Evolutionary conservation across 2,329 filamentous ascomycete species (phyloP).

Genomic region (Aspergillus amoenus): DNA sequence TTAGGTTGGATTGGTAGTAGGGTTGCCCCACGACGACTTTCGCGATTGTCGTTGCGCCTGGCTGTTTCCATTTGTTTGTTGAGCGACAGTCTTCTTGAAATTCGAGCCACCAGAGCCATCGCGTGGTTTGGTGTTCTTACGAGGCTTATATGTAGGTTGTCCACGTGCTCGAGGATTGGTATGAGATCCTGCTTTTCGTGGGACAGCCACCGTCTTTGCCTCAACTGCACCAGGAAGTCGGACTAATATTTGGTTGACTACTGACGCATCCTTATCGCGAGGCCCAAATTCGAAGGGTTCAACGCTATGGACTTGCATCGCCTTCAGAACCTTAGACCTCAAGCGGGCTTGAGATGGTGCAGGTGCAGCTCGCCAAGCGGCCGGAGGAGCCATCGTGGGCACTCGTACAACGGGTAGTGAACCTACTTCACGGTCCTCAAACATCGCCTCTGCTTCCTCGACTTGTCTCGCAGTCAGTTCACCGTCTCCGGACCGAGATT

Average conservation of each 20-base stretch:
- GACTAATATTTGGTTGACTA: slow-evolving; percentile 42
- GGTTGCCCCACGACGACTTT: slow-evolving; percentile 30
- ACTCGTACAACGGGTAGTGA: slow-evolving; percentile 70
- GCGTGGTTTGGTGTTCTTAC: slow-evolving; percentile 32
- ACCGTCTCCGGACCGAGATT: slow-evolving; percentile 42
- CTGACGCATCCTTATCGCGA: slow-evolving; percentile 39
- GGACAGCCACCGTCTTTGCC: slow-evolving; percentile 42
- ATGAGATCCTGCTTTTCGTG: slow-evolving; percentile 30
- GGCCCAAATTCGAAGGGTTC: slow-evolving; percentile 45
- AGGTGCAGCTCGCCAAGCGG: slow-evolving; percentile 61
- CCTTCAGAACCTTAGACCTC: slow-evolving; percentile 52
- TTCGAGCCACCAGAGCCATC: slow-evolving; percentile 25
- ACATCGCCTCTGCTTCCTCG: slow-evolving; percentile 76
- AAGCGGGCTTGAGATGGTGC: slow-evolving; percentile 34
- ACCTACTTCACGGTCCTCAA: slow-evolving; percentile 77
- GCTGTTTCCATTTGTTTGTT: slow-evolving; percentile 21
- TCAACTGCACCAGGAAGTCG: slow-evolving; percentile 49
- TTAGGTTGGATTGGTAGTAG: slow-evolving; percentile 23
- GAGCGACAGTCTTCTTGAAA: slow-evolving; percentile 29
- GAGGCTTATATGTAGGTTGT: slow-evolving; percentile 27
- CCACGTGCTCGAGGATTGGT: slow-evolving; percentile 26
- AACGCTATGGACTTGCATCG: slow-evolving; percentile 52
- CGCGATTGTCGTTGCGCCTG: slow-evolving; percentile 29
- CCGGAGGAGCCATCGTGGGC: slow-evolving; percentile 62
- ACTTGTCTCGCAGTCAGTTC: slow-evolving; percentile 64